phyloP scores from a whole-genome alignment of 1,284 basidiomycete species.

The Ganoderma sinense region DNA sequence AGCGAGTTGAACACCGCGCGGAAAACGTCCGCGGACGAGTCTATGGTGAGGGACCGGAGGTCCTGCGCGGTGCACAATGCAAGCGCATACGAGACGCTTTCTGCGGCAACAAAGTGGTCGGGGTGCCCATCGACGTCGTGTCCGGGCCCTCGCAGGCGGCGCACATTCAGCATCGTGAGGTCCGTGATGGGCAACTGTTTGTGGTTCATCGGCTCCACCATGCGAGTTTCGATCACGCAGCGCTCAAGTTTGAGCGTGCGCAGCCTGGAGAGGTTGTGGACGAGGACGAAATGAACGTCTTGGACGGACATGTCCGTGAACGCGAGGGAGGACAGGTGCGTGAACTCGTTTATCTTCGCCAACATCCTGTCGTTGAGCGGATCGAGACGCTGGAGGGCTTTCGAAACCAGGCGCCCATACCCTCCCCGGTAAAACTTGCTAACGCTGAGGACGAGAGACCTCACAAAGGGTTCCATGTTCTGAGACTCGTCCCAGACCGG shows the following conservation, averaged over 20 bases:
- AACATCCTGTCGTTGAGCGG: conserved; percentile 39
- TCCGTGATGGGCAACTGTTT: conserved; percentile 46
- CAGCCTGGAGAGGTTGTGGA: conserved; percentile 44
- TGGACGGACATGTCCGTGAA: conserved; percentile 44
- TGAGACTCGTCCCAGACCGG: conserved; percentile 32
- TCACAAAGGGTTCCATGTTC: conserved; percentile 31
- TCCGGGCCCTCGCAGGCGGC: conserved; percentile 20
- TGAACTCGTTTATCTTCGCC: conserved; percentile 39
- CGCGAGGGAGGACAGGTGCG: conserved; percentile 41
- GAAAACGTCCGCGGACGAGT: conserved; percentile 48
- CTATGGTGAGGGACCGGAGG: conserved; percentile 47
- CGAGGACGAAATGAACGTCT: conserved; percentile 40
- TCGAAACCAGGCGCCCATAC: conserved; percentile 21
- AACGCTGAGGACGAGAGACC: conserved; percentile 34
- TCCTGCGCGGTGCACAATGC: conserved; percentile 41
- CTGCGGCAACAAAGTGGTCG: conserved; percentile 13
- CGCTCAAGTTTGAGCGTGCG: conserved; percentile 44
- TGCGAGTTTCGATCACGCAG: conserved; percentile 40
- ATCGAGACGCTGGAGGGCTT: background rate
- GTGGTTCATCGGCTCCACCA: conserved; percentile 33
- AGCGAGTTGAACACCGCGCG: conserved; percentile 38
- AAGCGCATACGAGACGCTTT: conserved; percentile 33
- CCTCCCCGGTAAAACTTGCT: conserved; percentile 31
- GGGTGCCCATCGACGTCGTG: conserved; percentile 5
- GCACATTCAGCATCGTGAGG: conserved; percentile 42